Conservation (phyloP, 2,329 filamentous ascomycete genomes). For the Exophiala sideris region DNA sequence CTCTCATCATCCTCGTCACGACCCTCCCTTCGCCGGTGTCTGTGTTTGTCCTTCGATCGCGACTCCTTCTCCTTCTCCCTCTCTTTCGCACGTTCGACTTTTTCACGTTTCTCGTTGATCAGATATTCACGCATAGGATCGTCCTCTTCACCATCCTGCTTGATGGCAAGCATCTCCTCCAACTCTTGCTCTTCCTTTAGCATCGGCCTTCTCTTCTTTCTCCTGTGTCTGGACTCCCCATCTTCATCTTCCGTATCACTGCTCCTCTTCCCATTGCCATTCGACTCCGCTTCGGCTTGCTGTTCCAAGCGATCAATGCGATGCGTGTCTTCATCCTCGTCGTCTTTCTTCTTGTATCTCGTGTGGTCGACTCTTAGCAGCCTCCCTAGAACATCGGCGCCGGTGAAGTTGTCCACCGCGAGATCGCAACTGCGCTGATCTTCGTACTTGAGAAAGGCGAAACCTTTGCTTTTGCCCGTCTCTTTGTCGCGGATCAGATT, state of each 20-base stretch:
- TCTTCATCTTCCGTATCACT: constrained; percentile 44
- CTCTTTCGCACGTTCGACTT: constrained; percentile 69
- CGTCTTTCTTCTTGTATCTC: constrained; percentile 80
- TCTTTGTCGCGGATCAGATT: constrained; percentile 93
- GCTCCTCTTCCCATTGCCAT: constrained; percentile 37
- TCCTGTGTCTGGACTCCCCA: constrained; percentile 31
- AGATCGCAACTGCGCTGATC: constrained; percentile 94
- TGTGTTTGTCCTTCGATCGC: constrained; percentile 48
- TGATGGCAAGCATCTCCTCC: constrained; percentile 60
- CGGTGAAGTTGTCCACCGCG: constrained; percentile 92
- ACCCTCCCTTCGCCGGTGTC: constrained; percentile 29
- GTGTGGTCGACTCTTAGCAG: constrained; percentile 87
- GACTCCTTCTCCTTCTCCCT: constrained; percentile 48
- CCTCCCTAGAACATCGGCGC: constrained; percentile 76
- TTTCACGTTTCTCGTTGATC: constrained; percentile 86
- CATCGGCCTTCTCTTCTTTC: constrained; percentile 45
- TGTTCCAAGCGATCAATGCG: constrained; percentile 44
- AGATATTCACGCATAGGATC: constrained; percentile 96
- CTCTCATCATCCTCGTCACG: constrained; percentile 9
- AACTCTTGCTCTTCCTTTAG: constrained; percentile 81
- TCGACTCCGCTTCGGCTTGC: constrained; percentile 33
- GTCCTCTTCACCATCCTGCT: constrained; percentile 76
- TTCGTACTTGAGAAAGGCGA: constrained; percentile 96
- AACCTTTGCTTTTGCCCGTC: constrained; percentile 90
- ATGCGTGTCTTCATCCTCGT: constrained; percentile 53